phyloP scores from a whole-genome alignment of 176 grass and related monocot species.

The Hyparrhenia diplandra region DNA sequence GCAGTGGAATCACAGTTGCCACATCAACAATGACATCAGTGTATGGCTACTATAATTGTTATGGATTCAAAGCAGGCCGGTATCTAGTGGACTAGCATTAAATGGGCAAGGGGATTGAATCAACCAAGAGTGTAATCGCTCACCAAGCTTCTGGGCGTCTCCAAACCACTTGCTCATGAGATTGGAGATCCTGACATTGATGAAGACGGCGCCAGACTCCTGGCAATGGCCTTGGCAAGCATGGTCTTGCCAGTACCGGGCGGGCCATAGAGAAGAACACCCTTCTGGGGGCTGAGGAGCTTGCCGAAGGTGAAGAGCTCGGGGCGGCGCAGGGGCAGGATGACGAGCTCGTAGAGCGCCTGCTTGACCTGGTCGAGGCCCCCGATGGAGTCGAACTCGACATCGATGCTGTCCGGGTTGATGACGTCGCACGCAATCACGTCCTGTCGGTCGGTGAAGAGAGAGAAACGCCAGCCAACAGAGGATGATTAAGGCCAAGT shows the following conservation, averaged over 20 bases:
- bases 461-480: too few species aligned
- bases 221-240: conserved; percentile 95
- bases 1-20: neutral
- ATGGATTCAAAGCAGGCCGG: neutral
- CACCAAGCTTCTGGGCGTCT: conserved; percentile 95
- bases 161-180: conserved; percentile 99
- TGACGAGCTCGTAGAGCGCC: conserved; percentile 80
- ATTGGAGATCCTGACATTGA: conserved; percentile 93
- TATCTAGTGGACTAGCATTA: neutral
- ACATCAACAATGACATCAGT: neutral
- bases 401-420: conserved; percentile 87
- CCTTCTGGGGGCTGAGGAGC: conserved; percentile 94
- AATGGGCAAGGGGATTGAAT: neutral
- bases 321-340: conserved; percentile 81
- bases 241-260: conserved; percentile 96
- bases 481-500: neutral
- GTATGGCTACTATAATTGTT: neutral
- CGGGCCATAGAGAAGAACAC: conserved; percentile 84
- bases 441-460: conserved; percentile 61
- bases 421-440: conserved; percentile 96
- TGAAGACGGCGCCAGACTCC: conserved; percentile 93
- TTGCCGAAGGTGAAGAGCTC: conserved; percentile 77
- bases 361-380: conserved; percentile 84
- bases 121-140: neutral
- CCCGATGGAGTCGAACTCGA: conserved; percentile 82